A percentile compares a stretch with the other conserved stretches of the same genome.
Conservation (phyloP, 495 filamentous ascomycete genomes). For the Daldinia caldariorum region DNA sequence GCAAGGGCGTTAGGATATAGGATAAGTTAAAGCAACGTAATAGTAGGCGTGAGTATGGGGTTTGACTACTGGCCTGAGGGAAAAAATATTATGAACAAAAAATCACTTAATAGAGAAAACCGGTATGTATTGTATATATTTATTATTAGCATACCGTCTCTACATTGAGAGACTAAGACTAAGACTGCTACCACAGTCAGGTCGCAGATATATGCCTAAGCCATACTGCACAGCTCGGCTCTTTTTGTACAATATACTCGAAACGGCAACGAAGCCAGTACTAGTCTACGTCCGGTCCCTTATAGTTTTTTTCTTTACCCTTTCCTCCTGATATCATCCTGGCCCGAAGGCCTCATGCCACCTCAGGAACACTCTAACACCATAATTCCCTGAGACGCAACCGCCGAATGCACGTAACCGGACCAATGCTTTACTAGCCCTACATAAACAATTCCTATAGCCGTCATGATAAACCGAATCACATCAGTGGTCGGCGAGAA, state of each 20-base stretch:
- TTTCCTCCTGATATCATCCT: not conserved
- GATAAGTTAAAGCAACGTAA: not conserved
- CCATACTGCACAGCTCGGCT: slow-evolving; percentile 14
- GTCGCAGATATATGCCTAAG: slow-evolving; percentile 5
- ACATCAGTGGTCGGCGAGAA: slow-evolving; percentile 52
- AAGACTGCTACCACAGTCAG: not conserved
- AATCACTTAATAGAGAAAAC: not conserved
- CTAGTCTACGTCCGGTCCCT: slow-evolving; percentile 15
- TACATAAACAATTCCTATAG: slow-evolving; percentile 3
- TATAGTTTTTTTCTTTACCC: not conserved
- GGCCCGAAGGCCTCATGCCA: slow-evolving; percentile 6
- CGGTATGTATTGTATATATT: slow-evolving; percentile 12
- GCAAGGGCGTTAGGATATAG: slow-evolving; percentile 70
- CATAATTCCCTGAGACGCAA: slow-evolving; percentile 16
- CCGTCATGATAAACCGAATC: not conserved
- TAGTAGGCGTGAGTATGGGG: not conserved
- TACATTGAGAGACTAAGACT: not conserved
- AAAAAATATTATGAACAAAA: not conserved
- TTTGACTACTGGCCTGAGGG: not conserved
- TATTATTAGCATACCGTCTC: slow-evolving; percentile 8
- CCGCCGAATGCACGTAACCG: slow-evolving; percentile 12
- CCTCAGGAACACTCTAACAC: not conserved
- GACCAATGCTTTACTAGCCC: slow-evolving; percentile 6
- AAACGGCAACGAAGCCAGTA: slow-evolving; percentile 20
- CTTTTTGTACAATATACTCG: slow-evolving; percentile 28